These are phyloP conservation scores for Trichosporon asahii DNA, from an alignment of 1,284 basidiomycete genomes.

Conservation along the genomic window DNA sequence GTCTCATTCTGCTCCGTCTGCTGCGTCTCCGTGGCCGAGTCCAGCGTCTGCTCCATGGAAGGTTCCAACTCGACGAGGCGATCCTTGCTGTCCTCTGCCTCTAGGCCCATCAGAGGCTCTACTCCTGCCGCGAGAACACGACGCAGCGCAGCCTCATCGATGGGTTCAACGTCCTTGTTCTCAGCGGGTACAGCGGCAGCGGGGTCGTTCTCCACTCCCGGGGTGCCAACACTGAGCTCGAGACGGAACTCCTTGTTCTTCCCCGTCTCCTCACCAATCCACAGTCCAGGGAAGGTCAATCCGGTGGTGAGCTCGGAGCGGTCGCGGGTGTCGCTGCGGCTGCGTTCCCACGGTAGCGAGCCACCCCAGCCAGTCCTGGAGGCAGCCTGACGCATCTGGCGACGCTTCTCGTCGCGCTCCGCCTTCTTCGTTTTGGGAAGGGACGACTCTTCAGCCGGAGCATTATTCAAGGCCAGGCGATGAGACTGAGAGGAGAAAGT, in stretches of 20 bases:
- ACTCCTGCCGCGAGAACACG: conserved; percentile 8
- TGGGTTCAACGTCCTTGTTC: background rate
- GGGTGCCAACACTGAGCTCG: conserved; percentile 30
- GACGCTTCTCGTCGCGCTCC: conserved; percentile 20
- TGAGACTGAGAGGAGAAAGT: conserved; percentile 37
- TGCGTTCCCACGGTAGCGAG: conserved; percentile 32
- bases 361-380: conserved; percentile 36
- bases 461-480: conserved; percentile 5
- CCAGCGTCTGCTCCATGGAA: background rate
- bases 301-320: conserved; percentile 32
- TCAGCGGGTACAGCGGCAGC: background rate
- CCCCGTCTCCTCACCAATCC: conserved; percentile 35
- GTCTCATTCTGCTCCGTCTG: conserved; percentile 4
- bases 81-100: background rate
- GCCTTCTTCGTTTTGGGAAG: conserved; percentile 12
- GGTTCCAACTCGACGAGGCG: background rate
- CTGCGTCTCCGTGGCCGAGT: background rate
- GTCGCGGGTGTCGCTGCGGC: conserved; percentile 23
- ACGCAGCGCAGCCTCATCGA: conserved; percentile 18
- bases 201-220: conserved; percentile 16
- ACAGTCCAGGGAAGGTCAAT: conserved; percentile 40
- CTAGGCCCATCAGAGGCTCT: conserved; percentile 14
- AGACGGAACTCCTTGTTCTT: conserved; percentile 43
- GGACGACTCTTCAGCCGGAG: background rate
- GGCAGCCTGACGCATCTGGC: conserved; percentile 31